Evolutionary conservation across 768 basidiomycete species (phyloP), one percentile per base, ranked within the genome.

Genomic region (Russula earlei): DNA sequence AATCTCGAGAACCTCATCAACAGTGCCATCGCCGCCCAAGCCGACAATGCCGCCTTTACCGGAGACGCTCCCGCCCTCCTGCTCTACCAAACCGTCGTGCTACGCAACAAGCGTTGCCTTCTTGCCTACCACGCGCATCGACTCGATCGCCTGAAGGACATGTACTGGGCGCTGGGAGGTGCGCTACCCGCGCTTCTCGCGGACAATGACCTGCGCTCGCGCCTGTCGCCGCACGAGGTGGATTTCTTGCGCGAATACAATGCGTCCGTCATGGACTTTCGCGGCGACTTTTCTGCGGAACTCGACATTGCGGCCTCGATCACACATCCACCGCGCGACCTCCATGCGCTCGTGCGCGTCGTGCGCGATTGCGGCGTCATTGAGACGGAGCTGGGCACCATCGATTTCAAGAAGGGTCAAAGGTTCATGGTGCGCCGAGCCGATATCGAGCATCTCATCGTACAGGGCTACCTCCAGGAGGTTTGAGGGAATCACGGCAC

Each of bases 21-120:
- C 43, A 67, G 69, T 56, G 67, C 74, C 14, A 72, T 77, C 36
- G 67, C 65, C 36, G 52, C 65, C 15, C 60, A 59, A 34, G 59
- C 66, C 25, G 64, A 66, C 57, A 70, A 68, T 10, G 77, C 76
- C 60, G 55, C 61, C 25, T 65, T 69, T 49, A 67, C 73, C 36
- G 72, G 82, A 48, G 77, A 80, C 19, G 80, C 69, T 25, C 68
- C 81, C 2, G 79, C 83, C 19, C 72, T 94, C 58, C 79, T 91
- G 63, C 81, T 97, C 65, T 84, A 88, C 67, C 91, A 95, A 70
- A 89, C 94, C 8, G 83, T 90, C 36, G 86, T 95, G 63, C 76
- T 84, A 38, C 82, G 93, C 59, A 96, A 98, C 76, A 96, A 95
- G 69, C 86, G 96, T n/a, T 92, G 91, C 67, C 77, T 98, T 4